Evolutionary conservation across 2,329 filamentous ascomycete genomes (phyloP).

Genomic region (Xenoacremonium recifei): DNA sequence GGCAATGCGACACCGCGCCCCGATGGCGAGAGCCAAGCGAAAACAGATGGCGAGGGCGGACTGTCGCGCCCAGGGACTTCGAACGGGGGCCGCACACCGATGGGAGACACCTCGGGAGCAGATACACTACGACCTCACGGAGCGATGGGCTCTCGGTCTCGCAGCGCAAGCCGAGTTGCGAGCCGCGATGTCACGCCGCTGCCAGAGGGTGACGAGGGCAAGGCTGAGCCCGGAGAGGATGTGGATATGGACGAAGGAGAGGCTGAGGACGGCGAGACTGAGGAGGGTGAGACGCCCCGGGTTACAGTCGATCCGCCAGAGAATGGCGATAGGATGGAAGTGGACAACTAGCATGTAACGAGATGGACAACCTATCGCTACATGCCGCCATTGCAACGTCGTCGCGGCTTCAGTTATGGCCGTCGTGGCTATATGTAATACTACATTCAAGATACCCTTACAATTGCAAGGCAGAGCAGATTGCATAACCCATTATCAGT

Average conservation of each 20-base stretch:
- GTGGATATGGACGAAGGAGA: slow-evolving; percentile 55
- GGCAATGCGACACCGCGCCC: slow-evolving; percentile 51
- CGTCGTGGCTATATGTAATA: slow-evolving; percentile 10
- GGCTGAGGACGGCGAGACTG: slow-evolving; percentile 34
- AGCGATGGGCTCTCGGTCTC: slow-evolving; percentile 17
- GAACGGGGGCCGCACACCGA: slow-evolving; percentile 33
- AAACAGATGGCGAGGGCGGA: slow-evolving; percentile 27
- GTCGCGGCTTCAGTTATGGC: too few species aligned
- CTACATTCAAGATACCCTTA: slow-evolving; percentile 26
- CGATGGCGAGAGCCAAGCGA: slow-evolving; percentile 37
- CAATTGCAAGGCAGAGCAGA: background rate
- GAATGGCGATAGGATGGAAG: slow-evolving; percentile 63
- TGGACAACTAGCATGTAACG: slow-evolving; percentile 41
- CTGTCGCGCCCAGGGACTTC: slow-evolving; percentile 26
- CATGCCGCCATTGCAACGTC: too few species aligned
- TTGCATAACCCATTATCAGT: slow-evolving; percentile 1
- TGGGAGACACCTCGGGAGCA: slow-evolving; percentile 26
- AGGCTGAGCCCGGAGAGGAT: slow-evolving; percentile 51
- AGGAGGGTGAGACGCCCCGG: slow-evolving; percentile 44
- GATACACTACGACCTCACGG: slow-evolving; percentile 24
- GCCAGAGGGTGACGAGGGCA: slow-evolving; percentile 27
- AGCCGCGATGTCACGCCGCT: slow-evolving; percentile 29
- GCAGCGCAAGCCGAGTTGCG: slow-evolving; percentile 26
- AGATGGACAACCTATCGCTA: too few species aligned
- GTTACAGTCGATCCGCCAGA: slow-evolving; percentile 51